A percentile compares a stretch with the other conserved stretches of the same genome.
Evolutionary conservation across 192 early-diverging fungal species (phyloP).

Genomic region (Coemansia sp.): DNA sequence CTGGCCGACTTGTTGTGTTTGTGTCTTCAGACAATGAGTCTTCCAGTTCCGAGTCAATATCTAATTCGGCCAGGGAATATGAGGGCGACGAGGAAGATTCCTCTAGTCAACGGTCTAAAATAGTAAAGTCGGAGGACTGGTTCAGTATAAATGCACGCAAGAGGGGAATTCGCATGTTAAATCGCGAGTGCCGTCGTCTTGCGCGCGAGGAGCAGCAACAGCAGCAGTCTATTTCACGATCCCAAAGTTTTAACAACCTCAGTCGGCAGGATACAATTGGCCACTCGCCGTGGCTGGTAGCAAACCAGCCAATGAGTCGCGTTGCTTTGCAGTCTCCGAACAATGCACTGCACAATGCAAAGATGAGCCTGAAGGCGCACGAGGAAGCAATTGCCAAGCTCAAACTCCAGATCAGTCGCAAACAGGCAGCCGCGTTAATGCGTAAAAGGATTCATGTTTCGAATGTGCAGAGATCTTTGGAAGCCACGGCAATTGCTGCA

Average conservation of each 20-base stretch:
- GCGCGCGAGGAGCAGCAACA: slow-evolving; percentile 6
- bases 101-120: not conserved
- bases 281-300: not conserved
- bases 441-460: slow-evolving; percentile 27
- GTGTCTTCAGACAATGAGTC: slow-evolving; percentile 13
- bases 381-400: slow-evolving; percentile 43
- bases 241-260: not conserved
- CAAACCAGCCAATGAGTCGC: not conserved
- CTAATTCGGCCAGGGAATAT: slow-evolving; percentile 13
- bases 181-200: slow-evolving; percentile 18
- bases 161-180: slow-evolving; percentile 14
- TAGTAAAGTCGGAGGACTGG: not conserved
- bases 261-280: not conserved
- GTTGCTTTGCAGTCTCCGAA: not conserved
- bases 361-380: slow-evolving; percentile 24
- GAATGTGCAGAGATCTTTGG: slow-evolving; percentile 1
- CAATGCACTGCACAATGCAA: slow-evolving; percentile 21
- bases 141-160: not conserved
- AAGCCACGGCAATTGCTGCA: not conserved
- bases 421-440: slow-evolving; percentile 26
- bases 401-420: slow-evolving; percentile 37
- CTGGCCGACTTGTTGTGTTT: slow-evolving; percentile 30
- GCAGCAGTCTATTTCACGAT: not conserved
- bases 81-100: not conserved
- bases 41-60: slow-evolving; percentile 10